A percentile compares a stretch with the other conserved stretches of the same genome.
phyloP scores from a whole-genome alignment of 805 yeast genomes.

The Saccharomyces kudriavzevii region DNA sequence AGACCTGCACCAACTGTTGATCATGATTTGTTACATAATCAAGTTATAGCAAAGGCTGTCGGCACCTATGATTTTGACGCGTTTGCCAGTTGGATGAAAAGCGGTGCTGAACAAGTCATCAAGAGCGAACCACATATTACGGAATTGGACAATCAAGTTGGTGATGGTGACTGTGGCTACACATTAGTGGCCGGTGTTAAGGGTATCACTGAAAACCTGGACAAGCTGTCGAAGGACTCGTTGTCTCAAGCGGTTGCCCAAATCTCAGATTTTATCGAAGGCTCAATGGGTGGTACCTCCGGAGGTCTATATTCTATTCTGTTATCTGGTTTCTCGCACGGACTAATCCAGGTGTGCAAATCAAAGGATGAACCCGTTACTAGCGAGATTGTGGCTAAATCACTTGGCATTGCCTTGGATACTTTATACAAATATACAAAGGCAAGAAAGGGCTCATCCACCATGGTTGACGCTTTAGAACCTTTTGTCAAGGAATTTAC shows the following conservation, averaged over 20 bases:
- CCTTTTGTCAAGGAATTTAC: conserved; percentile 70
- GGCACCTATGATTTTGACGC: conserved; percentile 31
- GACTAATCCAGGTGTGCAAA: conserved; percentile 30
- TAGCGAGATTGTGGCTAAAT: conserved; percentile 35
- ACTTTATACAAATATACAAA: conserved; percentile 78
- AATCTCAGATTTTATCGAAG: conserved; percentile 77
- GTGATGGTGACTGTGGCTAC: conserved; percentile 97
- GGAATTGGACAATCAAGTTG: conserved; percentile 77
- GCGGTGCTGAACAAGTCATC: conserved; percentile 46
- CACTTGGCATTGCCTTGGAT: conserved; percentile 51
- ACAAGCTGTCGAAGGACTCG: conserved; percentile 33
- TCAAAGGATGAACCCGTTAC: conserved; percentile 27
- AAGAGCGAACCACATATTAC: conserved; percentile 79
- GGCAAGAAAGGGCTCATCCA: conserved; percentile 84
- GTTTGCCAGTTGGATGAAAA: conserved; percentile 33
- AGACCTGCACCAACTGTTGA: conserved; percentile 29
- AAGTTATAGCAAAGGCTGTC: conserved; percentile 29
- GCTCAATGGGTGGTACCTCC: conserved; percentile 95
- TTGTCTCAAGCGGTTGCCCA: conserved; percentile 53
- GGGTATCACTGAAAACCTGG: conserved; percentile 52
- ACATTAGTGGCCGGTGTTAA: conserved; percentile 78
- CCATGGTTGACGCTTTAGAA: conserved; percentile 78
- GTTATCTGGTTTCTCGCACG: conserved; percentile 65
- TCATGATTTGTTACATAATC: conserved; percentile 22
- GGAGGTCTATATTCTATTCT: conserved; percentile 88